Conservation (phyloP, 305 asterid species). For the Caryopteris hybrid region DNA sequence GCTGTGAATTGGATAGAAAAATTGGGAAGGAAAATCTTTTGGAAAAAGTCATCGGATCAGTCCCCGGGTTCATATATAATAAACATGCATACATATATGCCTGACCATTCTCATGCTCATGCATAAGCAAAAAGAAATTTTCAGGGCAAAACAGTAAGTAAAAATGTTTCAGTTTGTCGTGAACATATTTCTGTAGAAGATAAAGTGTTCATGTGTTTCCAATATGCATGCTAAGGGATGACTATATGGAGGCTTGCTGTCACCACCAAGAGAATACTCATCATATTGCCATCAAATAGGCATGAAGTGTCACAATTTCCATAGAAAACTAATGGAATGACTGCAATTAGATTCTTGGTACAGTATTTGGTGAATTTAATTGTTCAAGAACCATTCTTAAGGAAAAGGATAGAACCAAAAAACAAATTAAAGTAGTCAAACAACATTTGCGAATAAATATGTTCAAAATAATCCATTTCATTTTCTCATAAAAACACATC, state of each 20-base stretch:
- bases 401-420: background rate
- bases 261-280: background rate
- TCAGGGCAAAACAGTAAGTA: background rate
- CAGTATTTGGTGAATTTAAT: background rate
- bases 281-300: background rate
- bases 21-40: background rate
- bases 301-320: background rate
- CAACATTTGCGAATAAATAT: background rate
- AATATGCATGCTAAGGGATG: background rate
- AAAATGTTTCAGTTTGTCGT: background rate
- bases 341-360: background rate
- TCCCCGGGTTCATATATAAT: background rate
- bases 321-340: background rate
- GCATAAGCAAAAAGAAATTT: background rate
- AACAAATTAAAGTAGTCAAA: background rate
- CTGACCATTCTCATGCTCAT: conserved; percentile 12
- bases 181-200: background rate
- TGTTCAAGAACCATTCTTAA: background rate
- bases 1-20: background rate
- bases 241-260: background rate
- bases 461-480: background rate
- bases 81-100: background rate
- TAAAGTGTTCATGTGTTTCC: background rate
- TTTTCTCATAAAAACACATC: background rate
- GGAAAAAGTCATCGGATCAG: background rate